Evolutionary conservation across 192 early-diverging fungal genomes (phyloP), one percentile per base, ranked within the genome.

Genomic region (Chytriomyces confervae): DNA sequence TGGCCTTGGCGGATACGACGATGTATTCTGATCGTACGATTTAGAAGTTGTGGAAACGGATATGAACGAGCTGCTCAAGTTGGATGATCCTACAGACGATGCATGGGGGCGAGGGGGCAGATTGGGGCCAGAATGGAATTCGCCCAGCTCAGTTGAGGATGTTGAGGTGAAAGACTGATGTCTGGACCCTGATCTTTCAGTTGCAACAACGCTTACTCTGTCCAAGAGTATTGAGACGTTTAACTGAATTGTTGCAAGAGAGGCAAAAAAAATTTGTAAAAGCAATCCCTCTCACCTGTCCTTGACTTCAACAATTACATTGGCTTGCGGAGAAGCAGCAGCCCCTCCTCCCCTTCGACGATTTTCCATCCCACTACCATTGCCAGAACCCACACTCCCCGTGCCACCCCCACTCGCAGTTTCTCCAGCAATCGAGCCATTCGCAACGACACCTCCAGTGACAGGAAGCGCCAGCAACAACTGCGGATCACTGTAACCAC

Each of bases 401-500:
- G 20, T 57, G 20, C 53, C 53, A n/a, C 36, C 36, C 36, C 36
- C 36, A 36, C 36, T 4, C 3, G 36, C 36, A 36, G 36, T 36
- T 36, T 36, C 36, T 36, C 36, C 36, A 4, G 36, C 36, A 36
- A 36, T 36, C 36, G 36, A 36, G 36, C 36, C 36, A 36, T 36
- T 36, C 36, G 20, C 61, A 9, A 51, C 51, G 60, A 61, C 51
- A 10, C 70, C 70, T 2, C 50, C 57, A 9, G 36, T 18, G n/a
- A 76, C 74, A 24, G 74, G 62, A 20, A 64, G 66, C 10, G 74
- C 74, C 46, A 53, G 13, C 53, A 57, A 57, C 43, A 66, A 53
- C 45, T 61, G 46, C 20, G 74, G 74, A 76, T 76, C 74, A 47
- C 51, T 23, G 36, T 66, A 76, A 23, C 74, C 74, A 53, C 74